Conservation (phyloP, 73 alveolate species). For the Blepharisma stoltei region DNA sequence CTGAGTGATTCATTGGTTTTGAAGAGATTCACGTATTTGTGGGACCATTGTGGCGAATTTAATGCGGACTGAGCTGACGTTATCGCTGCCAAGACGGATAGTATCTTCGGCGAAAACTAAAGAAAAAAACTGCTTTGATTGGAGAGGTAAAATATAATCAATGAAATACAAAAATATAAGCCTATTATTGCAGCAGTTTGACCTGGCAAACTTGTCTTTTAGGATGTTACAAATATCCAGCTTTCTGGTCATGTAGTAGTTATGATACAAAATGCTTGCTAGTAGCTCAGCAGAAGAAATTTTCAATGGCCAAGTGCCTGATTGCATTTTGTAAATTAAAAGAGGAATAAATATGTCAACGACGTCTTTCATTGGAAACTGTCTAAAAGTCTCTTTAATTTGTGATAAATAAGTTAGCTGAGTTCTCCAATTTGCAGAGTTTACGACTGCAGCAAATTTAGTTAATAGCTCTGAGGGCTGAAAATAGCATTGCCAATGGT, state of each 20-base stretch:
- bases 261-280: background rate
- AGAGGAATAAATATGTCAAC: constrained; percentile 19
- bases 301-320: constrained; percentile 6
- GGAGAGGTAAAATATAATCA: background rate
- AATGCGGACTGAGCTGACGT: background rate
- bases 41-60: background rate
- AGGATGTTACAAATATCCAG: constrained; percentile 21
- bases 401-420: background rate
- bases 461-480: background rate
- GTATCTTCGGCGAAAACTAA: background rate
- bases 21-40: too few relatives aligned
- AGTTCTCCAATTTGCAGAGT: background rate
- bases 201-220: constrained; percentile 16
- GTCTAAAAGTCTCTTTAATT: background rate
- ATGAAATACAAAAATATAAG: background rate
- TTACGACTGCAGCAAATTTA: background rate
- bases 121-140: background rate
- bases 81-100: background rate
- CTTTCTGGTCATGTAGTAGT: constrained; percentile 18
- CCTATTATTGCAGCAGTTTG: background rate
- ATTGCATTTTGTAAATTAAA: background rate
- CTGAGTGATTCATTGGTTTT: too few relatives aligned
- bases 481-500: background rate
- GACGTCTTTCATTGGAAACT: background rate
- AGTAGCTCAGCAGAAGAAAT: background rate